phyloP scores from a whole-genome alignment of 2,329 filamentous ascomycete species.

The Exophiala alcalophila region DNA sequence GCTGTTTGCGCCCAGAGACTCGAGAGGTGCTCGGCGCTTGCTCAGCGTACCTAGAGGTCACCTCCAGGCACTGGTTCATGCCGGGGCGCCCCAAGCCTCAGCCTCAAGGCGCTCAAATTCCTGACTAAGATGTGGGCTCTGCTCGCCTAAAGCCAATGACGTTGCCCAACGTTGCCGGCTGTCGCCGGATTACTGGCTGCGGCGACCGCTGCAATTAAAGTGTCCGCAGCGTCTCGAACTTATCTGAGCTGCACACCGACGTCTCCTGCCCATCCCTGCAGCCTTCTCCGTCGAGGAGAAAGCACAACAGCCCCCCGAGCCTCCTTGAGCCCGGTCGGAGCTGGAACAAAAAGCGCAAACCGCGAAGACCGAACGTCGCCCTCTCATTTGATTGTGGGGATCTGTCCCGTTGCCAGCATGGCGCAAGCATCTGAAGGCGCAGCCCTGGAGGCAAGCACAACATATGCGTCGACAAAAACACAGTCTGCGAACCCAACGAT shows the following conservation, averaged over 20 bases:
- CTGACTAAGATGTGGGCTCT: conserved; percentile 21
- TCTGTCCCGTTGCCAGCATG: conserved; percentile 8
- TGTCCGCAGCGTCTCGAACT: conserved; percentile 1
- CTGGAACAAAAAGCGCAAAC: no score
- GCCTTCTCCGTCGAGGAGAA: neutral
- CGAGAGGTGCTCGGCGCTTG: no score
- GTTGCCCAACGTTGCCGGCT: conserved; percentile 15
- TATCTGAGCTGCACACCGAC: conserved; percentile 3
- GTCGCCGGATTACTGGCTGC: conserved; percentile 19
- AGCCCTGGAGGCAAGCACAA: conserved; percentile 3
- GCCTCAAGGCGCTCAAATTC: no score
- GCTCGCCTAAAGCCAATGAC: conserved; percentile 14
- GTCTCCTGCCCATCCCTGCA: neutral
- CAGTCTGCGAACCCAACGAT: conserved; percentile 43
- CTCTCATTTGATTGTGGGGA: conserved; percentile 3
- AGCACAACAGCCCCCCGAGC: no score
- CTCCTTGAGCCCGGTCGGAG: no score
- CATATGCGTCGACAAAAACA: conserved; percentile 8
- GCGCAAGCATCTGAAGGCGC: conserved; percentile 10
- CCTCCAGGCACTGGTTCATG: no score
- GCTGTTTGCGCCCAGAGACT: no score
- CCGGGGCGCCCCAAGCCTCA: no score
- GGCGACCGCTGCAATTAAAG: neutral
- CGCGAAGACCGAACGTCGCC: neutral
- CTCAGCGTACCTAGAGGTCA: no score